Evolutionary conservation across 257 asterid genomes (phyloP).

Genomic region (Misopates orontium): DNA sequence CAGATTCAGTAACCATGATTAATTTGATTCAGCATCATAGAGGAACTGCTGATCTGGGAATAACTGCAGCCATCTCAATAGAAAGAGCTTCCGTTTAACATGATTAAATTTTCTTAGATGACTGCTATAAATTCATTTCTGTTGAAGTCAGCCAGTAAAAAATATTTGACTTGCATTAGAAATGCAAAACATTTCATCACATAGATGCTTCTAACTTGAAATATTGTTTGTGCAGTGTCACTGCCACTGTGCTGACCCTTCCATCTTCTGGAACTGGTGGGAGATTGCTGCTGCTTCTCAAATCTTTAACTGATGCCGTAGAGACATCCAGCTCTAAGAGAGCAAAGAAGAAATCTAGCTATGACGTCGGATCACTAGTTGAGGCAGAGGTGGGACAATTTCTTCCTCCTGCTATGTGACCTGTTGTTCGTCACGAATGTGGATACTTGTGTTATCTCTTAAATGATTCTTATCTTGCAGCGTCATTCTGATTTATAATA

Average conservation of each 20-base stretch:
- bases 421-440: too few species aligned
- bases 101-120: not conserved
- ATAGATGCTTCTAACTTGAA: slow-evolving; percentile 14
- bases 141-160: slow-evolving; percentile 1
- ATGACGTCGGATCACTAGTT: slow-evolving; percentile 72
- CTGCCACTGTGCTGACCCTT: slow-evolving; percentile 72
- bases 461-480: too few species aligned
- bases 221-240: slow-evolving; percentile 51
- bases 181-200: not conserved
- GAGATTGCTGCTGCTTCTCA: slow-evolving; percentile 74
- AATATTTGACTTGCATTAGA: not conserved
- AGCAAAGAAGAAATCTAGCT: slow-evolving; percentile 63
- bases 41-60: not conserved
- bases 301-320: slow-evolving; percentile 50
- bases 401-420: slow-evolving; percentile 22
- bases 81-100: not conserved
- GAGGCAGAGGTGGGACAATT: slow-evolving; percentile 69
- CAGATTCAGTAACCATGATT: not conserved
- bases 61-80: not conserved
- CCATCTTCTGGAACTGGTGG: slow-evolving; percentile 73
- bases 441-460: too few species aligned
- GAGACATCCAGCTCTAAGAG: slow-evolving; percentile 75
- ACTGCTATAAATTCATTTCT: not conserved
- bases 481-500: not conserved
- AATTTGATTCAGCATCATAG: not conserved